Evolutionary conservation across 257 asterid species (phyloP).

Genomic region (Primulina huaijiensis): DNA sequence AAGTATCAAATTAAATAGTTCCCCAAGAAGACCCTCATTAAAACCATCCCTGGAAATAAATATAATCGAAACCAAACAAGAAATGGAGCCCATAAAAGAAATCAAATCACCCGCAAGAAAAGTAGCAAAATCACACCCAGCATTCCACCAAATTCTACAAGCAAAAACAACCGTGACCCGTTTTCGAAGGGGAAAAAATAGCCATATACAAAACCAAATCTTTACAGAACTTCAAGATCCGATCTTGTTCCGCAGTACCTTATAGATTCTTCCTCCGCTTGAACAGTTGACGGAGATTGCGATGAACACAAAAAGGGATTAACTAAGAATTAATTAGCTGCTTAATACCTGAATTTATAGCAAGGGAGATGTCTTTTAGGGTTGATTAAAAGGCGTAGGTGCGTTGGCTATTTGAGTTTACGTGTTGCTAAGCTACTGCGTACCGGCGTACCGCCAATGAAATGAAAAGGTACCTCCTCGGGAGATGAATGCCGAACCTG

Average conservation of each 20-base stretch:
- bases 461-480: neutral
- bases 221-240: conserved; percentile 24
- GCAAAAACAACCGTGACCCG: neutral
- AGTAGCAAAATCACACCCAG: neutral
- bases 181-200: too few relatives aligned
- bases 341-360: conserved; percentile 4
- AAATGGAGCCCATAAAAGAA: neutral
- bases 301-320: conserved; percentile 12
- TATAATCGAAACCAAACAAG: neutral
- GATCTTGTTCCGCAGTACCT: conserved; percentile 21
- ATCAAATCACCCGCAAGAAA: neutral
- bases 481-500: conserved; percentile 15
- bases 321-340: conserved; percentile 16
- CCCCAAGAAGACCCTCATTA: neutral
- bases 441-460: neutral
- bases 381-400: conserved; percentile 13
- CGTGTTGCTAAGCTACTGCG: neutral
- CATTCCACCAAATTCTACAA: neutral
- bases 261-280: neutral
- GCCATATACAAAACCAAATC: too few relatives aligned
- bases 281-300: conserved; percentile 24
- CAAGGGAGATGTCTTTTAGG: neutral
- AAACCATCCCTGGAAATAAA: neutral
- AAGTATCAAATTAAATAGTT: neutral
- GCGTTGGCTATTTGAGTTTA: neutral